Evolutionary conservation across 345 rosid species (phyloP).

Genomic region (Dimocarpus longan): DNA sequence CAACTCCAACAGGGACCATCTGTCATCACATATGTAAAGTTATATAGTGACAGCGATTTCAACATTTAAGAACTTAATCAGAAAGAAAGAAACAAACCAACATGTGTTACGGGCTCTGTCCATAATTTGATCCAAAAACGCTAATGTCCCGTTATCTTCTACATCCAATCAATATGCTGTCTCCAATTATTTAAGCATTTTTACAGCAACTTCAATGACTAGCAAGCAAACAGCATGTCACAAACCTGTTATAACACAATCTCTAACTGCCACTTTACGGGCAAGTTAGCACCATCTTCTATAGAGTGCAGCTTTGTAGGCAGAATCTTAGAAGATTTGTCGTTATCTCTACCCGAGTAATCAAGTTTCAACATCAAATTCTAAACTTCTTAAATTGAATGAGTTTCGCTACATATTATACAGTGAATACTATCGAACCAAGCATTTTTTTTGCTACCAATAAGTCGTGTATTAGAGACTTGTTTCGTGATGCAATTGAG

Average conservation of each 20-base stretch:
- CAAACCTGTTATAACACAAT: background rate
- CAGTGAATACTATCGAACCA: background rate
- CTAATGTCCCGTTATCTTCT: background rate
- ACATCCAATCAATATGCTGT: slow-evolving; percentile 10
- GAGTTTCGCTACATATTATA: too few species aligned
- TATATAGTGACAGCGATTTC: background rate
- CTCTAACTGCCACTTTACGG: background rate
- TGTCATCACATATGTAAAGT: slow-evolving; percentile 10
- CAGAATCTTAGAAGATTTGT: background rate
- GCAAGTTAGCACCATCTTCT: background rate
- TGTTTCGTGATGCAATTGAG: too few species aligned
- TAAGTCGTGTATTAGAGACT: too few species aligned
- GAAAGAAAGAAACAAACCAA: background rate
- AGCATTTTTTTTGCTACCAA: too few species aligned
- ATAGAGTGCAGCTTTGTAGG: background rate
- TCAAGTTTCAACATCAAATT: background rate
- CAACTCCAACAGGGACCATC: slow-evolving; percentile 18
- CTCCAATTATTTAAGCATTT: slow-evolving; percentile 20
- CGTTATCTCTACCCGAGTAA: background rate
- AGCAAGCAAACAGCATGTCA: slow-evolving; percentile 2
- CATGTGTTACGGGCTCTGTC: background rate
- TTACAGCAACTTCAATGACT: background rate
- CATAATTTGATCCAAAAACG: slow-evolving; percentile 10
- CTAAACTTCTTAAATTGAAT: background rate
- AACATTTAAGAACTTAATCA: background rate